phyloP scores from a whole-genome alignment of 2,329 filamentous ascomycete species.

The Alternaria sp. region DNA sequence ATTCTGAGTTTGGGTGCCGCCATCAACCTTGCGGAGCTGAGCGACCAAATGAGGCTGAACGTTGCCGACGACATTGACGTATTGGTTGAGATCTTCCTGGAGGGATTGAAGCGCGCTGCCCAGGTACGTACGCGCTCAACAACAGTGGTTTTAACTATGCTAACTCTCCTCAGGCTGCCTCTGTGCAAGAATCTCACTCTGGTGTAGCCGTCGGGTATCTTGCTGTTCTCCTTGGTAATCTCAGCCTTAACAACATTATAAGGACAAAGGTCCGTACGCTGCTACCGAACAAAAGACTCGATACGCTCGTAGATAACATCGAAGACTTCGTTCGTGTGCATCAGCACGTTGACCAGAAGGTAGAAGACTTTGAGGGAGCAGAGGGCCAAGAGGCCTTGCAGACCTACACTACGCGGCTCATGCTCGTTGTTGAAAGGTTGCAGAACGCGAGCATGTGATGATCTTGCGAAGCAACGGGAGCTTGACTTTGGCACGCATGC shows the following conservation, averaged over 20 bases:
- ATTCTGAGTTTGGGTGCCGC: constrained; percentile 81
- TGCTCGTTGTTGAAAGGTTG: constrained; percentile 61
- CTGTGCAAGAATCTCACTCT: constrained; percentile 73
- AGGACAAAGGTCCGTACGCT: constrained; percentile 53
- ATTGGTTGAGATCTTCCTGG: constrained; percentile 72
- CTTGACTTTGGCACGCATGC: constrained; percentile 9
- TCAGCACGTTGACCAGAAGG: constrained; percentile 63
- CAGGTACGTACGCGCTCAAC: constrained; percentile 65
- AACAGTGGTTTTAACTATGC: constrained; percentile 2
- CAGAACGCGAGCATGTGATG: constrained; percentile 34
- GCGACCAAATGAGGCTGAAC: constrained; percentile 61
- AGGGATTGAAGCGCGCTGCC: constrained; percentile 69
- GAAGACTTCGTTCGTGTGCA: constrained; percentile 70
- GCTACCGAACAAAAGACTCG: constrained; percentile 59
- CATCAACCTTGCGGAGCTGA: constrained; percentile 88
- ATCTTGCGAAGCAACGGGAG: neutral
- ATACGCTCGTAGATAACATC: constrained; percentile 64
- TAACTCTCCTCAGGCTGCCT: constrained; percentile 57
- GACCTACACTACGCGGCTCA: constrained; percentile 63
- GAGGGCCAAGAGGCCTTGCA: constrained; percentile 58
- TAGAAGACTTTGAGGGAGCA: constrained; percentile 56
- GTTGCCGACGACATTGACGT: constrained; percentile 59
- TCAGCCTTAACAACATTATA: constrained; percentile 68
- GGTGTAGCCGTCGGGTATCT: constrained; percentile 89
- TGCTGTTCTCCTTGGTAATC: constrained; percentile 81